Conservation (phyloP, 2,329 filamentous ascomycete genomes). For the Calonectria leucothoes region DNA sequence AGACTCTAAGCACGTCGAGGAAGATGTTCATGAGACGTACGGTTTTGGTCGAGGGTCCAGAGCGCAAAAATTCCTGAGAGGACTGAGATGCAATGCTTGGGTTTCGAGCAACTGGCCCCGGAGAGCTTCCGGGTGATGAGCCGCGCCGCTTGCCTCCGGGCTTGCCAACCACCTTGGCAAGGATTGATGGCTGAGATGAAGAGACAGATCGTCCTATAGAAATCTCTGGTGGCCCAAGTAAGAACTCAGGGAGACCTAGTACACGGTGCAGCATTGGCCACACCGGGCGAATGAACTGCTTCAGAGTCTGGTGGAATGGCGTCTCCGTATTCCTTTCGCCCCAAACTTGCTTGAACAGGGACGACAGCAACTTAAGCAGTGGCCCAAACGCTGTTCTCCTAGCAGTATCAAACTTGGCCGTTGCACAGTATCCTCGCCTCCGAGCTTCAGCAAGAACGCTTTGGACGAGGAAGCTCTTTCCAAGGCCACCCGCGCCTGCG, state of each 20-base stretch:
- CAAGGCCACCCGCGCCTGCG: conserved; percentile 71
- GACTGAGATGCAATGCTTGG: conserved; percentile 58
- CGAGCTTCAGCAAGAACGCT: conserved; percentile 71
- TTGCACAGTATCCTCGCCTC: conserved; percentile 72
- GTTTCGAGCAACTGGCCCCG: conserved; percentile 49
- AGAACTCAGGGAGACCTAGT: conserved; percentile 76
- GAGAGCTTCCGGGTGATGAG: conserved; percentile 61
- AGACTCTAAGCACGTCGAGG: conserved; percentile 83
- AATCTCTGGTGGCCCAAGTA: conserved; percentile 64
- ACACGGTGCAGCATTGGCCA: conserved; percentile 74
- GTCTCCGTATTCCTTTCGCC: conserved; percentile 75
- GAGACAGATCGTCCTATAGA: conserved; percentile 50
- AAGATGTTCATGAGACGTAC: conserved; percentile 89
- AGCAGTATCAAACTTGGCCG: conserved; percentile 74
- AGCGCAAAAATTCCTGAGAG: conserved; percentile 70
- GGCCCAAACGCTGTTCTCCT: conserved; percentile 72
- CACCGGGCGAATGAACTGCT: conserved; percentile 71
- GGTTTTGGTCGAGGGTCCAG: conserved; percentile 69
- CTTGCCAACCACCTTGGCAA: conserved; percentile 46
- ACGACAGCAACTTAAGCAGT: conserved; percentile 72
- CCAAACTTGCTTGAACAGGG: conserved; percentile 75
- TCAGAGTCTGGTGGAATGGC: conserved; percentile 69
- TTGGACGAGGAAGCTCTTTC: conserved; percentile 74
- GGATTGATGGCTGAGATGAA: conserved; percentile 46
- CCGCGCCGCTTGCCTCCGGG: conserved; percentile 55